phyloP scores from a whole-genome alignment of 257 asterid species.

The Buddleja alternifolia region DNA sequence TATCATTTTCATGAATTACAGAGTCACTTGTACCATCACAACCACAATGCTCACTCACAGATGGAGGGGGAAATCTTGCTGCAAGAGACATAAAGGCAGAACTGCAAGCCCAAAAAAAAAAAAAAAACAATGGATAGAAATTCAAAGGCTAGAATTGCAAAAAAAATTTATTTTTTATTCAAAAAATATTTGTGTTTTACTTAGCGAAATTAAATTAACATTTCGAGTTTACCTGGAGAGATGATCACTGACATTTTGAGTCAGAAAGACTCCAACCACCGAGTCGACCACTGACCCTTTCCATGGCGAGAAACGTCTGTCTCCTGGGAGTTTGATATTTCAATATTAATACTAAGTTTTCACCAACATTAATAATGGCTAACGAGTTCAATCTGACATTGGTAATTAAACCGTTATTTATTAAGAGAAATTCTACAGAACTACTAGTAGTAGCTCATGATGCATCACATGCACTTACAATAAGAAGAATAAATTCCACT shows the following conservation, averaged over 20 bases:
- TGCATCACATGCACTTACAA: no score
- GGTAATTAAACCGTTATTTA: not conserved
- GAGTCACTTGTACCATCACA: constrained; percentile 1
- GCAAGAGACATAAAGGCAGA: constrained; percentile 55
- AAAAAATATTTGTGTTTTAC: no score
- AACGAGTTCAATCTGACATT: not conserved
- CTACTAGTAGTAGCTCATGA: no score
- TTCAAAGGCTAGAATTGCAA: no score
- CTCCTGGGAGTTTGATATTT: constrained; percentile 39
- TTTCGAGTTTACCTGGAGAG: constrained; percentile 60
- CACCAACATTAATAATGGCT: not conserved
- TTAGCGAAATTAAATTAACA: no score
- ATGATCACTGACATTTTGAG: constrained; percentile 61
- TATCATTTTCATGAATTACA: not conserved
- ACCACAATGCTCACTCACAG: constrained; percentile 18
- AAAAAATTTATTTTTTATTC: no score
- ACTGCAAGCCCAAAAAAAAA: constrained; percentile 36
- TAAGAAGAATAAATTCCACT: no score
- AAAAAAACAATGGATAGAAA: not conserved
- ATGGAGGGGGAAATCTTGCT: constrained; percentile 44
- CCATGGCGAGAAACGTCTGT: constrained; percentile 51
- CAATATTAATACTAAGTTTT: not conserved
- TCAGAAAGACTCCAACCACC: constrained; percentile 58
- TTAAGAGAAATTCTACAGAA: no score
- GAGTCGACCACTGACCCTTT: constrained; percentile 69